Base-by-base conservation (phyloP, 192 early-diverging fungal genomes). In the Mortierella antarctica region DNA sequence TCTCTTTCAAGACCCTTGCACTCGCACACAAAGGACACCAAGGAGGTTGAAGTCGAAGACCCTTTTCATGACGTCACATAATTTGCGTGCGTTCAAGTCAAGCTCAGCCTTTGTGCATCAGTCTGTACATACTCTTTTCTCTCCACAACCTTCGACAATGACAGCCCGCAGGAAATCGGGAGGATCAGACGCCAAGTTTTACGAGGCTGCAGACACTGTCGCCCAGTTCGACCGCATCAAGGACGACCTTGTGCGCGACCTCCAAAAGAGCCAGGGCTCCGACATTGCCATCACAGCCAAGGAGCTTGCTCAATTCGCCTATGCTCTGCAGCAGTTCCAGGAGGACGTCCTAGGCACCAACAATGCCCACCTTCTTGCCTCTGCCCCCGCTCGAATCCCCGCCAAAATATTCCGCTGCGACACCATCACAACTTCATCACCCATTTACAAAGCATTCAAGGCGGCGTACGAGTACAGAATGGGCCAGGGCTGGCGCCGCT, bases 291-390 rank as follows among this genome's bases (percentile, higher is more conserved):
- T 82, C 44, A 73, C 78, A n/a, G 74, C 87, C 51, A 73, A 65
- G 40, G 83, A 86, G 15, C 79, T 88, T 18, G 81, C 87, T 10
- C 49, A 68, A 13, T 78, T 87, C n/a, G 54, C 73, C 8, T 72
- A 83, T 48, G 66, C 74, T 31, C 64, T 88, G 20, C 84, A 86
- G 44, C 84, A 87, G 44, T 87, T 87, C 51, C 87, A 88, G 69
- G 83, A 88, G 65, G 84, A 87, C 39, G 74, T 66, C 41, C 59
- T 88, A 11, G 87, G 87, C 10, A 53, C 78, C 56, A 61, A 57
- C 57, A 67, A 48, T 21, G 18, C 78, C 6, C 60, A 60, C 20
- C 46, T 50, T 6, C 18, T 46, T 6, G 18, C 51, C 9, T 21
- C 62, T 20, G 63, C 63, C 7, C 84, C 86, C 3, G 54, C 81